Base-by-base conservation (phyloP, 495 filamentous ascomycete species). In the Hypoxylon crocopeplum region DNA sequence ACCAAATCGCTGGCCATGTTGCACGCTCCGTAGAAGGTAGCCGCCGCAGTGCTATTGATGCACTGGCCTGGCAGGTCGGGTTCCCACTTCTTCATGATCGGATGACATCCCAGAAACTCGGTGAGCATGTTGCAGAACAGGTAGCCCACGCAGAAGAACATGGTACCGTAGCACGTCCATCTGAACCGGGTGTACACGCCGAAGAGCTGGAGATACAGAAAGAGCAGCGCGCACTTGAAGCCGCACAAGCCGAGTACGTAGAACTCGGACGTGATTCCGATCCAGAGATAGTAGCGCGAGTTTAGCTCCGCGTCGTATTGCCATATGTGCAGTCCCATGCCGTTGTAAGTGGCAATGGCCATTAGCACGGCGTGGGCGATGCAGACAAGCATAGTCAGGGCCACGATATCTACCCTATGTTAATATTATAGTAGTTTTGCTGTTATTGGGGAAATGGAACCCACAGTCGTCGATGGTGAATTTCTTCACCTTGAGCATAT, bases 181-280 rank as follows among this genome's bases (percentile, higher is more conserved):
- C 56, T 52, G 55, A 76, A 76, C 13, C 13, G 50, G 2, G 42
- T 51, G 44, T 71, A 63, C 12, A 75, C 62, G 44, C 53, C 54
- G 42, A 76, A 76, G 20, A 76, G 33, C 25, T 73, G 71, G 4
- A 72, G 58, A 48, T 76, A 76, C n/a, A 74, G 46, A 11, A 75
- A 16, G 8, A 74, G 52, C 4, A 76, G 69, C 4, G 71, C 58
- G 47, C 54, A 34, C 29, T 76, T 76, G 51, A 74, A 76, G 20
- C 73, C 73, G 13, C 63, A 33, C 22, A 76, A 41, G 38, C 54
- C 60, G 6, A 70, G 34, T 8, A 69, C 61, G 44, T 76, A 75
- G 17, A 74, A 56, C 32, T 67, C 56, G 25, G 71, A 71, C 41
- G 68, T 48, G 49, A 71, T 61, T 10, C 60, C 67, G 30, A 72